Conservation (phyloP, 768 basidiomycete species). For the Phanerochaete carnosa region DNA sequence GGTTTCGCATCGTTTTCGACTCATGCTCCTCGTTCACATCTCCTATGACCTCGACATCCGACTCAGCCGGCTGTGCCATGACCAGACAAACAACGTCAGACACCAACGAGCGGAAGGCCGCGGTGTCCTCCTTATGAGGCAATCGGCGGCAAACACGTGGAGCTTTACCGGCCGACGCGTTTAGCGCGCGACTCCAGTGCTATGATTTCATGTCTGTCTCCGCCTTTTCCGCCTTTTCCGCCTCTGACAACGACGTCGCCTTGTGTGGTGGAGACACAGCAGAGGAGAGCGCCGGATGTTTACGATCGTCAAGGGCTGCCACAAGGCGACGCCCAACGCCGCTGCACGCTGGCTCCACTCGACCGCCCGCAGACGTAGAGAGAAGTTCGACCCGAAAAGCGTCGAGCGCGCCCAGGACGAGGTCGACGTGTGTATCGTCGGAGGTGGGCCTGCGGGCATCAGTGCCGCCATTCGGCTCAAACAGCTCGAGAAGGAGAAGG, state of each 20-base stretch:
- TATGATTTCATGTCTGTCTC: no score
- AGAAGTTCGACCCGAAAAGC: conserved; percentile 48
- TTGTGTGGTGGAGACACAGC: background rate
- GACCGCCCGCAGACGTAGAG: conserved; percentile 26
- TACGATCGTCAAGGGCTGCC: background rate
- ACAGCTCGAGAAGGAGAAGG: conserved; percentile 81
- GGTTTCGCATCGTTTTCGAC: no score
- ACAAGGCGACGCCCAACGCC: background rate
- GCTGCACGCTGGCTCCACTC: conserved; percentile 22
- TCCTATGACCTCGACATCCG: no score
- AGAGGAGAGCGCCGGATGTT: background rate
- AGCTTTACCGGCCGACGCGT: no score
- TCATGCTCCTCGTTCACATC: no score
- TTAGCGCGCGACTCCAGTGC: no score
- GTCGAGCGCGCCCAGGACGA: conserved; percentile 86
- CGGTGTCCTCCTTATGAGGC: no score
- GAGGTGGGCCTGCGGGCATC: conserved; percentile 92
- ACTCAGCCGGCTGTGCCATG: no score
- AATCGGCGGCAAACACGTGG: no score
- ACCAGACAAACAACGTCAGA: no score
- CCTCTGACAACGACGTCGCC: background rate
- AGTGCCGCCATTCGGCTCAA: conserved; percentile 95
- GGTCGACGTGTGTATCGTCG: conserved; percentile 97
- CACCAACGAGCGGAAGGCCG: no score
- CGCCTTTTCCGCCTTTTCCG: background rate